Base-by-base conservation (phyloP, 352 stramenopile species). In the Pilasporangium apinafurcum region DNA sequence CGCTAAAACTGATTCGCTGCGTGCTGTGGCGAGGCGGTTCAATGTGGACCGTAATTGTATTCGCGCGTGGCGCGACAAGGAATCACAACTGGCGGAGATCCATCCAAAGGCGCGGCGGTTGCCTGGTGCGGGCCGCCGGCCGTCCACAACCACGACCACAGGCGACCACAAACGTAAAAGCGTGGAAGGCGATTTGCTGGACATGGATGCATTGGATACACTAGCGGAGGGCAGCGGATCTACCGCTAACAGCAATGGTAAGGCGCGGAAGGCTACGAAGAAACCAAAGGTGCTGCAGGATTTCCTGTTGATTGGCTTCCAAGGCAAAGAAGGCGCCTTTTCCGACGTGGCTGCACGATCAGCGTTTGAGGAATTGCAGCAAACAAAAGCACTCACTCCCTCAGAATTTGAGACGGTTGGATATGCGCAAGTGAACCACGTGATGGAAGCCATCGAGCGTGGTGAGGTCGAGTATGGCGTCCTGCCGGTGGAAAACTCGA, bases 31-130 rank as follows among this genome's bases (percentile, higher is more conserved):
- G 27, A 65, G 62, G 14, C 72, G 74, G 34, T 86, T 75, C 62
- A 78, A 79, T 43, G 70, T 84, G 18, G 72, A 86, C 48, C 69
- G 72, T 53, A 88, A 84, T 56, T 85, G 69, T 48, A 79, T 88
- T 35, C 69, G 76, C 40, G 56, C 69, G 44, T 88, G 72, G 72
- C 47, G 69, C 2, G 68, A 84, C 44, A 79, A 84, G 48, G 69
- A 88, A 47, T 35, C 56, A 27, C 65, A 83, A 46, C 62, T 87
- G 2, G 36, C 71, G 24, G 68, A 68, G 44, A 53, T 83, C 18
- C 56, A 76, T 16, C 69, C 75, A 2, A 67, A 59, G 13, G 71
- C 75, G n/a, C 68, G 72, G 29, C 71, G 75, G 4, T 47, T 85
- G 45, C 71, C 75, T 8, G 75, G 75, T 20, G 75, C 71, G 0